These are phyloP conservation scores for Adansonia rubrostipa DNA, from an alignment of 441 rosid genomes.

Conservation along the genomic window DNA sequence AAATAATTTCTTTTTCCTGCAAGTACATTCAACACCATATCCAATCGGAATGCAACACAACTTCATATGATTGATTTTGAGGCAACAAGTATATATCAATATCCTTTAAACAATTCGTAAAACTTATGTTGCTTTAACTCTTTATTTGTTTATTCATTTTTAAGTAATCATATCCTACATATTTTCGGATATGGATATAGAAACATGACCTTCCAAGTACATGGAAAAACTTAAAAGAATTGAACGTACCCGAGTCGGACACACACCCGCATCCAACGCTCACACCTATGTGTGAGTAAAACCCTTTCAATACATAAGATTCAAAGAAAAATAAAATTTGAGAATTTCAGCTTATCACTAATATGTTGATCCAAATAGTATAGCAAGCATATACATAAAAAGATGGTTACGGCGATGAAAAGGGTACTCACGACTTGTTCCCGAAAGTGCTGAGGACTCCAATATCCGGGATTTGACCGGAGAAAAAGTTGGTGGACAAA, in stretches of 20 bases:
- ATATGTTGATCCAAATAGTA: not conserved
- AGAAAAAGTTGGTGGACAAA: constrained; percentile 68
- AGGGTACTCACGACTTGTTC: constrained; percentile 66
- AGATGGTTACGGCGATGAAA: not conserved
- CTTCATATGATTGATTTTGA: no score
- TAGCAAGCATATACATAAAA: constrained; percentile 1
- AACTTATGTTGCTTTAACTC: no score
- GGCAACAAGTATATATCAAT: not conserved
- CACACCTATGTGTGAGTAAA: not conserved
- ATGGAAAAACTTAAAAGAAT: no score
- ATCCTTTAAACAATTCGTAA: not conserved
- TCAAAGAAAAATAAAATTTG: not conserved
- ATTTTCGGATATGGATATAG: no score
- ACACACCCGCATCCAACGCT: no score
- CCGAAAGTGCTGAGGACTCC: constrained; percentile 83
- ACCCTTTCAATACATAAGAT: not conserved
- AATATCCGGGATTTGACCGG: constrained; percentile 89
- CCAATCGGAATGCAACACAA: not conserved
- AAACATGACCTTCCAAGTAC: no score
- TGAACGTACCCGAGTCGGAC: no score
- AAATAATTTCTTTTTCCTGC: not conserved
- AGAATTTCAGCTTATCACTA: not conserved
- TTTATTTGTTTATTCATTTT: no score
- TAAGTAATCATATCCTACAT: no score
- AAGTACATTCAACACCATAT: not conserved